phyloP scores from a whole-genome alignment of 306 rosid species.

The Heteromeles arbutifolia region DNA sequence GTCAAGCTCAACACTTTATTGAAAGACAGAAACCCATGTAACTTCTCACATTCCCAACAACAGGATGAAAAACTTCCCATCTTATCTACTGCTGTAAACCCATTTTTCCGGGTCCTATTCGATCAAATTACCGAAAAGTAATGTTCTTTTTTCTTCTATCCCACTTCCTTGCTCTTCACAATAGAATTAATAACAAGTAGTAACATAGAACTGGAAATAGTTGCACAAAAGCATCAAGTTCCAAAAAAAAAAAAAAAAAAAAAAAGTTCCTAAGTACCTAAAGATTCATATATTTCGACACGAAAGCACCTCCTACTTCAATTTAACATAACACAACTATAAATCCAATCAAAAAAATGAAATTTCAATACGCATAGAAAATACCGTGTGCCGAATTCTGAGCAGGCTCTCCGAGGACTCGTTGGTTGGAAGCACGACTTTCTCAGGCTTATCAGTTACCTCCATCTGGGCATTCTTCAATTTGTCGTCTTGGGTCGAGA shows the following conservation, averaged over 20 bases:
- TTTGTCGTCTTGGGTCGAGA: conserved; percentile 18
- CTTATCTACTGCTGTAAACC: background rate
- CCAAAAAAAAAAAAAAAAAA: too few species aligned
- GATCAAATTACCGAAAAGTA: background rate
- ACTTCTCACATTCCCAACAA: background rate
- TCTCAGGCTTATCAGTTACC: conserved; percentile 15
- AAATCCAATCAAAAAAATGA: background rate
- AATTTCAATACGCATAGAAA: background rate
- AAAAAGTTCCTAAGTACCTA: background rate
- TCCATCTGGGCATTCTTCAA: conserved; percentile 16
- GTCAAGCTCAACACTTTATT: background rate
- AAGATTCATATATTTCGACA: background rate
- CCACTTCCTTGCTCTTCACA: background rate
- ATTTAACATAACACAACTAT: background rate
- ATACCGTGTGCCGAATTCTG: conserved; percentile 90
- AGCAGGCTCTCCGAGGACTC: conserved; percentile 73
- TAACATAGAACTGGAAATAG: background rate
- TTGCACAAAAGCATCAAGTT: background rate
- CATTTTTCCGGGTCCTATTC: background rate
- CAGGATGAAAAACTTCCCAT: background rate
- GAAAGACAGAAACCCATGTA: background rate
- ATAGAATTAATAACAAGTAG: background rate
- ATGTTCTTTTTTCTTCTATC: background rate
- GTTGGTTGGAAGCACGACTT: conserved; percentile 72
- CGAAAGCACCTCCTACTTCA: background rate